Conservation (phyloP, 2,329 filamentous ascomycete genomes). For the Cladosporium sp. region DNA sequence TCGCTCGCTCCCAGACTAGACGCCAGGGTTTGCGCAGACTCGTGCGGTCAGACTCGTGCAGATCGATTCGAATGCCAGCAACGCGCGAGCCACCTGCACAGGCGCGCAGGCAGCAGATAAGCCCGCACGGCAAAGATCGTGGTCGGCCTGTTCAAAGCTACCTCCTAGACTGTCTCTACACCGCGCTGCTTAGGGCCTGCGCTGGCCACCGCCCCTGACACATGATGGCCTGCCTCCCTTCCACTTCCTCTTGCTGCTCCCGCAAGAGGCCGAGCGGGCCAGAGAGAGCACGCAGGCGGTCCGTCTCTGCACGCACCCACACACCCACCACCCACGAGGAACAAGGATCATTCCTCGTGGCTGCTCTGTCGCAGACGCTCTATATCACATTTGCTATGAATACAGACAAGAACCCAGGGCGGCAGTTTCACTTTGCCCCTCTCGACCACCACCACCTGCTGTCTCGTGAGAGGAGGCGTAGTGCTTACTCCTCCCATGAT, state of each 20-base stretch:
- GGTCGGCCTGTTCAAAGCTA: neutral
- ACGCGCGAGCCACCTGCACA: neutral
- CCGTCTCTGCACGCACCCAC: too few relatives aligned
- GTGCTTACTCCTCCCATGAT: too few relatives aligned
- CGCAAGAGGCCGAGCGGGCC: neutral
- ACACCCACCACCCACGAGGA: too few relatives aligned
- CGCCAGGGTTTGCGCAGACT: slow-evolving; percentile 8
- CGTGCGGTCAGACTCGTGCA: slow-evolving; percentile 10
- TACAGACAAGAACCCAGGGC: too few relatives aligned
- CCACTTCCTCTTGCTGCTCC: neutral
- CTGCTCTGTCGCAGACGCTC: neutral
- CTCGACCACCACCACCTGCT: too few relatives aligned
- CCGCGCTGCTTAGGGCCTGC: neutral
- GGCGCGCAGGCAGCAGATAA: neutral
- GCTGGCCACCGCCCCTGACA: slow-evolving; percentile 3
- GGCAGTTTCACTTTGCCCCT: too few relatives aligned
- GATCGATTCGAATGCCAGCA: slow-evolving; percentile 4
- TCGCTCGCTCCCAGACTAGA: neutral
- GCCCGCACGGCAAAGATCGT: slow-evolving; percentile 4
- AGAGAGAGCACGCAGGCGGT: too few relatives aligned
- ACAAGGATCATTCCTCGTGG: too few relatives aligned
- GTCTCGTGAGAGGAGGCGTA: too few relatives aligned
- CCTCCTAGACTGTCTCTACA: too few relatives aligned
- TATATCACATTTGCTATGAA: too few relatives aligned
- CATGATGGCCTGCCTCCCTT: slow-evolving; percentile 8